phyloP scores from a whole-genome alignment of 148 eudicot genomes.

The Spergularia marina region DNA sequence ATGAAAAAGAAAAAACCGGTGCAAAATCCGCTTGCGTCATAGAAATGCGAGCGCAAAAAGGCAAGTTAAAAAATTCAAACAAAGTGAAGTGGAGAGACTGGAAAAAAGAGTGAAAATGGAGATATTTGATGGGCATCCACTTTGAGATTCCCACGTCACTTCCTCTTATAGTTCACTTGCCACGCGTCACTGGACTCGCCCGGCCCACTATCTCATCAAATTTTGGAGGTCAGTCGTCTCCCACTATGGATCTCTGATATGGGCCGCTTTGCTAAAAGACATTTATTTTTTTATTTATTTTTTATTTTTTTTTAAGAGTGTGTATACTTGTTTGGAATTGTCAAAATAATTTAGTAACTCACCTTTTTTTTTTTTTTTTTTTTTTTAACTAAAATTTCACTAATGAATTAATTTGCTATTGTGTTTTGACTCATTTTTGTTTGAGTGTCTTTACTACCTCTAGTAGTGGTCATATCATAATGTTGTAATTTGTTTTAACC shows the following conservation, averaged over 20 bases:
- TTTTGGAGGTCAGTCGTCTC: neutral
- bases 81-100: neutral
- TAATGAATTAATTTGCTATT: neutral
- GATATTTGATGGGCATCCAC: neutral
- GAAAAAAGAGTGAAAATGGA: too few relatives aligned
- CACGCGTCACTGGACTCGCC: constrained; percentile 16
- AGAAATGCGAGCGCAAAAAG: neutral
- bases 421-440: constrained; percentile 6
- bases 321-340: neutral
- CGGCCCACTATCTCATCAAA: constrained; percentile 3
- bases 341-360: neutral
- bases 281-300: neutral
- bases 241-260: constrained; percentile 7
- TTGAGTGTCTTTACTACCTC: neutral
- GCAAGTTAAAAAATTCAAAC: neutral
- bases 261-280: neutral
- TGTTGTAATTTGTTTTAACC: neutral
- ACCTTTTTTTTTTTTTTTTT: neutral
- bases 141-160: constrained; percentile 7
- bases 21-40: neutral
- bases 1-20: neutral
- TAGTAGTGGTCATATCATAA: neutral
- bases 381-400: too few relatives aligned
- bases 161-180: neutral
- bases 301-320: too few relatives aligned